Base-by-base conservation (phyloP, 176 grass and related monocot species). In the Zea luxurians region DNA sequence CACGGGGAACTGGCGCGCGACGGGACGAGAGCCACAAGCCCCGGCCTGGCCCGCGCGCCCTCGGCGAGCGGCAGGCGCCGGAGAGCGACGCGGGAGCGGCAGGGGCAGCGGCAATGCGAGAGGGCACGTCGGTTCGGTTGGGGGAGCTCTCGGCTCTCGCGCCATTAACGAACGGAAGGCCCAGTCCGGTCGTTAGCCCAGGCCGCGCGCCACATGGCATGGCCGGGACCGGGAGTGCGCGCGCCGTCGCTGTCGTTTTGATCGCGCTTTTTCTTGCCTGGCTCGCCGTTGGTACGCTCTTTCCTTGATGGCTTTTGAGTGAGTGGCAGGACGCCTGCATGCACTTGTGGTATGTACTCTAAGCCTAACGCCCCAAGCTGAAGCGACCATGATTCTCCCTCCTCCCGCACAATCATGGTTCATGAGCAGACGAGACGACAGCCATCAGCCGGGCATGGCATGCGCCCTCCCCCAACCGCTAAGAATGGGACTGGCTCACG, bases 1-100 rank as follows among this genome's bases (percentile, higher is more conserved):
- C 45, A 49, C 34, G 45, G 44, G 38, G 27, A 2, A 49, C 20
- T 70, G 55, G 10, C 57, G 75, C 55, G 13, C 69, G 74, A 78
- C 38, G 69, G 50, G 53, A 16, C 72, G 8, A n/a, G 66, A 27
- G 27, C 12, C 61, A 67, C 41, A 18, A 10, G 8, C 16, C 53
- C 21, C 55, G 57, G 7, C 57, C n/a, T n/a, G n/a, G n/a, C n/a
- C n/a, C n/a, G n/a, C n/a, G n/a, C n/a, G n/a, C 8, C 6, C 53
- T 59, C 55, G 57, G 7, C 57, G 18, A 11, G 8, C 58, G 58
- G 5, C 61, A 79, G 80, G 52, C 81, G 4, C 16, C 4, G 60
- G 86, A 88, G 81, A 64, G 86, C 76, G 81, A 88, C 86, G 70
- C 54, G 6, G 57, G 47, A 62, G 46, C 68, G 10, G 76, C 45